Base-by-base conservation (phyloP, 805 yeast species). In the Sungouiella thailandica region DNA sequence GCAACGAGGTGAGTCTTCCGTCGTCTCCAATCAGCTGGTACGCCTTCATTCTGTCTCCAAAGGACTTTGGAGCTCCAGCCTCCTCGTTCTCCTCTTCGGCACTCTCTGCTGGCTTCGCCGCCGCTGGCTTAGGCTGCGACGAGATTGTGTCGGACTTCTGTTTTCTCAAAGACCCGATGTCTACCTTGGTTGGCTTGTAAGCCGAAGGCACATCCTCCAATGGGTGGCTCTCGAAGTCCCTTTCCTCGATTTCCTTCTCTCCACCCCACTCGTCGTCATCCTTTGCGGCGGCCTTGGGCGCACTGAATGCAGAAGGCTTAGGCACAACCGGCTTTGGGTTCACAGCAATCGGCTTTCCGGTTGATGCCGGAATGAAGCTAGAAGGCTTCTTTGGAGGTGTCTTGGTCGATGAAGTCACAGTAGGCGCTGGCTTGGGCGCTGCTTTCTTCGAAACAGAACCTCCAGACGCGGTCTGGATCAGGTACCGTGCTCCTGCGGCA, bases 401-500 rank as follows among this genome's bases (percentile, higher is more conserved):
- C 46, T 65, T 43, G 41, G 28, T 32, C 8, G 27, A 14, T n/a
- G 49, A 31, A 16, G 34, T 44, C 3, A 12, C 10, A 5, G 25
- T 5, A 11, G 32, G 14, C 9, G 27, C 26, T 10, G 34, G 13
- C 14, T 28, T 31, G 5, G 52, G 38, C n/a, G 31, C 31, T 5
- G 25, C 28, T 10, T 28, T 32, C 25, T 48, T 35, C 11, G 49
- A 25, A n/a, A n/a, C n/a, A n/a, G n/a, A n/a, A n/a, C n/a, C n/a
- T n/a, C n/a, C n/a, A 19, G 49, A 31, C 28, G 25, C 23, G 11
- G 35, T 24, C 24, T 39, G 29, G 39, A 31, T 23, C 25, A 53
- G 42, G 63, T 93, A 93, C 53, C 95, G 80, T 12, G 98, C 96
- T 50, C 98, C 98, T 2, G 97, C 84, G 22, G 97, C 96, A 46